Evolutionary conservation across 192 early-diverging fungal genomes (phyloP).

Genomic region (Rhizophagus clarus): DNA sequence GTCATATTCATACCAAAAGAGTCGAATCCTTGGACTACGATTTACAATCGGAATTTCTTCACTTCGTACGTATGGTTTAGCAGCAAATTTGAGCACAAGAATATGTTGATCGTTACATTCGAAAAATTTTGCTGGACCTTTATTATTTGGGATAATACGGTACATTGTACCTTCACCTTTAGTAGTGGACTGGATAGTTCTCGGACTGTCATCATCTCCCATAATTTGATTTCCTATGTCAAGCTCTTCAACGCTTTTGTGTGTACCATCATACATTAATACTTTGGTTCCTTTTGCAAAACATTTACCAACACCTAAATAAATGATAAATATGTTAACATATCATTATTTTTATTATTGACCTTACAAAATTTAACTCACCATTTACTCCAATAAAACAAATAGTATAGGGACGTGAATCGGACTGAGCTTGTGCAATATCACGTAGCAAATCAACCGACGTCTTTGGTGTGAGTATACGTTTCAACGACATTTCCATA

Average conservation of each 20-base stretch:
- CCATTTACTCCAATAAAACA: slow-evolving; percentile 97
- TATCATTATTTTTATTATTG: too few species aligned
- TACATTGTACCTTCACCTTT: slow-evolving; percentile 48
- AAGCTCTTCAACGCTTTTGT: slow-evolving; percentile 40
- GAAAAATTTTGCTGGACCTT: slow-evolving; percentile 42
- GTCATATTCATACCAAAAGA: slow-evolving; percentile 8
- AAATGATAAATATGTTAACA: background rate
- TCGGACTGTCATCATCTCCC: slow-evolving; percentile 53
- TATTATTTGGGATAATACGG: slow-evolving; percentile 39
- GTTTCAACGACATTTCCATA: slow-evolving; percentile 83
- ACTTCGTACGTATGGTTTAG: background rate
- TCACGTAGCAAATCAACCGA: slow-evolving; percentile 91
- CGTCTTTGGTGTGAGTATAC: slow-evolving; percentile 86
- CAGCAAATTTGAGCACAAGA: slow-evolving; percentile 43
- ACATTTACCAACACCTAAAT: slow-evolving; percentile 20
- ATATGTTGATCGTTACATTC: slow-evolving; percentile 58
- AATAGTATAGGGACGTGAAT: slow-evolving; percentile 83
- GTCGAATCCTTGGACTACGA: background rate
- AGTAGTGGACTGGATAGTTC: slow-evolving; percentile 47
- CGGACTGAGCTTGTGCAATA: slow-evolving; percentile 68
- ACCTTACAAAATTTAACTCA: slow-evolving; percentile 43
- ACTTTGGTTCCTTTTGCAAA: background rate
- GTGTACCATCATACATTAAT: background rate
- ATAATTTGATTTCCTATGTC: slow-evolving; percentile 43
- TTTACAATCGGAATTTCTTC: background rate